Evolutionary conservation across 2,329 filamentous ascomycete species (phyloP), one percentile per base, ranked within the genome.

Genomic region (Chrysoporthe deuterocubensis): DNA sequence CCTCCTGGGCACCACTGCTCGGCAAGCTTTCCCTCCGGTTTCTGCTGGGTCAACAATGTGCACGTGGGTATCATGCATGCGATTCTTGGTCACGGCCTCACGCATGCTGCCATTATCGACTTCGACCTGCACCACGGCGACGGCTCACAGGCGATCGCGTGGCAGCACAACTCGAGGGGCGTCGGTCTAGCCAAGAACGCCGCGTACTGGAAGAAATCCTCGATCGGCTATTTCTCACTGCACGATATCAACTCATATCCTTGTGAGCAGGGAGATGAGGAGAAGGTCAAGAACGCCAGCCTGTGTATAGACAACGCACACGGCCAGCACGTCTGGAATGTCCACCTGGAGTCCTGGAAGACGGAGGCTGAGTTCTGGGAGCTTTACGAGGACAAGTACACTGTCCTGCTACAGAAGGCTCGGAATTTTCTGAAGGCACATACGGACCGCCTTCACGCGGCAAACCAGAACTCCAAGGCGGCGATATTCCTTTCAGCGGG

Each of bases 171-270:
- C 76, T 84, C 87, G 60, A 90, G 91, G 69, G 88, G 91, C 52
- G 78, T 82, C 3, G 82, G 80, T 18, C 82, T 90, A 52, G 78
- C 88, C 7, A 94, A 92, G 77, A 95, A 92, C 75, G 88, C 90
- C 0, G 85, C 90, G 0, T 82, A 85, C 42, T 91, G 91, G 85
- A 95, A 95, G 80, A 96, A 92, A 81, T 90, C 91, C 0, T 90
- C 91, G 0, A 96, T 98, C 73, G 96, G 94, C 11, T 99, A 99
- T 77, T 98, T 97, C 78, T 97, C 94, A 77, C 78, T 99, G 56
- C 96, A 99, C 77, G 96, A 99, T 75, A 97, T 99, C 81, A 98
- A 99, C 79, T 98, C 95, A 0, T 99, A 96, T 75, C 96, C 96
- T 0, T 99, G 96, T 77, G 96, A 99, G 78, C 88, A 87, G 76